These are phyloP conservation scores for Dendrostoma leiphaemia DNA, from an alignment of 2,329 filamentous ascomycete species.

Conservation along the genomic window DNA sequence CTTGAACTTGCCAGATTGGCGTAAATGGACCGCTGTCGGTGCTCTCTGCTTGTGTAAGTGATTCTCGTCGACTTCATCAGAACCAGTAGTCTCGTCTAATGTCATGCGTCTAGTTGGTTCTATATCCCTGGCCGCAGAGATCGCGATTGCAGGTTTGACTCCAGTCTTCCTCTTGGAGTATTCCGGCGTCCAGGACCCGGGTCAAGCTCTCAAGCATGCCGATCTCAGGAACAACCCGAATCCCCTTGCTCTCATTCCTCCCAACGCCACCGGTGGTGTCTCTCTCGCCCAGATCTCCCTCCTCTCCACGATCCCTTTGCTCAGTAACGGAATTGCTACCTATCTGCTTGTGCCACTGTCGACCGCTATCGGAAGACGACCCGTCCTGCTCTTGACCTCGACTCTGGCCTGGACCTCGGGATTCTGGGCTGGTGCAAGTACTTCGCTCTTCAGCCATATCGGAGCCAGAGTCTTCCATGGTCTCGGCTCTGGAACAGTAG, in stretches of 20 bases:
- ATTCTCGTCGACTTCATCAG: too few relatives aligned
- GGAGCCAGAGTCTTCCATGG: slow-evolving; percentile 33
- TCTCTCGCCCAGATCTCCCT: slow-evolving; percentile 28
- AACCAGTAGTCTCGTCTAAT: background rate
- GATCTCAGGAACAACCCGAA: slow-evolving; percentile 3
- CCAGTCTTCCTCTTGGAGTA: slow-evolving; percentile 7
- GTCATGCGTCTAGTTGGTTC: background rate
- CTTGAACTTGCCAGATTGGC: background rate
- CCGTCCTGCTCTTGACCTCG: slow-evolving; percentile 32
- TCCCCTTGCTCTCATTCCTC: slow-evolving; percentile 28
- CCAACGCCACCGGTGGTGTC: slow-evolving; percentile 27
- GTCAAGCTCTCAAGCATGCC: slow-evolving; percentile 1
- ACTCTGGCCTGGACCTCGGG: slow-evolving; percentile 33
- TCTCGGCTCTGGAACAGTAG: slow-evolving; percentile 32
- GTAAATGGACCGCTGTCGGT: slow-evolving; percentile 2
- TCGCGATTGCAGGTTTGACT: slow-evolving; percentile 6
- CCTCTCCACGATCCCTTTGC: slow-evolving; percentile 32
- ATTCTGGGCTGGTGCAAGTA: slow-evolving; percentile 33
- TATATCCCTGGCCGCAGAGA: slow-evolving; percentile 7
- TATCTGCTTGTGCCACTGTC: slow-evolving; percentile 36
- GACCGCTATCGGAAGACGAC: slow-evolving; percentile 33
- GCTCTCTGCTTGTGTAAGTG: slow-evolving; percentile 4
- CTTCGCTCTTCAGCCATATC: slow-evolving; percentile 28
- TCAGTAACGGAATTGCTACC: slow-evolving; percentile 33
- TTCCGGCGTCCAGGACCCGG: slow-evolving; percentile 6